phyloP scores from a whole-genome alignment of 2,329 filamentous ascomycete genomes.

The Shiraia sp. region DNA sequence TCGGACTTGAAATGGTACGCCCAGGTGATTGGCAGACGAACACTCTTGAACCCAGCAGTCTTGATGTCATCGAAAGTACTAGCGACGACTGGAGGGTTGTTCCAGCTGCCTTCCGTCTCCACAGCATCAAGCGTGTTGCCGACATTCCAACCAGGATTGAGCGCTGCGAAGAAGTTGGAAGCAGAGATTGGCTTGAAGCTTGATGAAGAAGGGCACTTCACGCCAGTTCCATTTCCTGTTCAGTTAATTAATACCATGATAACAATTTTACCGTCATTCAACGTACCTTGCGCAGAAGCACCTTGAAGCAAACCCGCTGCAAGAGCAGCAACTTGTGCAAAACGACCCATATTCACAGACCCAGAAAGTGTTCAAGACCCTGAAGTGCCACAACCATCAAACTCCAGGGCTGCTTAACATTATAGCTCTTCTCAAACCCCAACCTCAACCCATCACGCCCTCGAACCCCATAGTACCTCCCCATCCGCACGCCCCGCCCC shows the following conservation, averaged over 20 bases:
- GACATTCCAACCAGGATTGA: slow-evolving; percentile 63
- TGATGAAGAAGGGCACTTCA: slow-evolving; percentile 43
- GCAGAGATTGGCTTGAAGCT: slow-evolving; percentile 54
- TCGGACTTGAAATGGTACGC: slow-evolving; percentile 58
- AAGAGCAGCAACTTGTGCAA: too few relatives aligned
- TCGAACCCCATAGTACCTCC: too few relatives aligned
- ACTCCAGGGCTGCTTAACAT: too few relatives aligned
- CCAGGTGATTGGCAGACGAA: slow-evolving; percentile 64
- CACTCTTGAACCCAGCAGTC: slow-evolving; percentile 59
- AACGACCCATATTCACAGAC: too few relatives aligned
- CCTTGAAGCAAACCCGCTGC: too few relatives aligned
- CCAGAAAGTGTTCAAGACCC: too few relatives aligned
- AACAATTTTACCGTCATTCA: too few relatives aligned
- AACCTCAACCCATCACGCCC: too few relatives aligned
- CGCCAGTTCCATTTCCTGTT: slow-evolving; percentile 18
- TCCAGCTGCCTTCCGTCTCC: slow-evolving; percentile 62
- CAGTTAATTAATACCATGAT: background rate
- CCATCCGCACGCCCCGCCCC: too few relatives aligned
- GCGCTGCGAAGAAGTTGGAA: slow-evolving; percentile 50
- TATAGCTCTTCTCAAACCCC: too few relatives aligned
- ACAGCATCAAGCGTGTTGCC: slow-evolving; percentile 64
- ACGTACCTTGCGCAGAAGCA: slow-evolving; percentile 18
- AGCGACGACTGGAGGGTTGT: slow-evolving; percentile 57
- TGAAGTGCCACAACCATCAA: too few relatives aligned
- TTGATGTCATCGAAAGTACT: slow-evolving; percentile 58